A percentile compares a stretch with the other conserved stretches of the same genome.
These are phyloP conservation scores for Aspergillus flavus DNA, from an alignment of 2,329 filamentous ascomycete genomes.

Conservation along the genomic window DNA sequence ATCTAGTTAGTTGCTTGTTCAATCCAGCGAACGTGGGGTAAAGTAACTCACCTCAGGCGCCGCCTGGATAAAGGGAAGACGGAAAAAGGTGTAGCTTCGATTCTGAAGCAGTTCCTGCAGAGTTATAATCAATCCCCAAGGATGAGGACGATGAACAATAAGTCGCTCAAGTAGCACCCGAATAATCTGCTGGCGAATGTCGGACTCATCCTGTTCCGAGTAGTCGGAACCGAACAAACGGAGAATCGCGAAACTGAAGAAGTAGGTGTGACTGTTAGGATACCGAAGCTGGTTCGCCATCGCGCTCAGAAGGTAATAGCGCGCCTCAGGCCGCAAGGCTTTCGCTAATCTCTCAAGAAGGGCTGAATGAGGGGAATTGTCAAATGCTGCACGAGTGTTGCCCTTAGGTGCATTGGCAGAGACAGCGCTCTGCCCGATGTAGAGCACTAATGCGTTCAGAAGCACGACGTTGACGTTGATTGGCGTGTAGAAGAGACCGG, in stretches of 20 bases:
- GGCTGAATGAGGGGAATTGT: conserved; percentile 68
- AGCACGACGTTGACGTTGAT: conserved; percentile 70
- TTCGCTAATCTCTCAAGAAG: conserved; percentile 76
- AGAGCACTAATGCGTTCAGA: conserved; percentile 80
- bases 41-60: conserved; percentile 71
- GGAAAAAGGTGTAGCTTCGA: conserved; percentile 87
- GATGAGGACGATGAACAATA: conserved; percentile 86
- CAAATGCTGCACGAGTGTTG: conserved; percentile 61
- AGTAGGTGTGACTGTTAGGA: conserved; percentile 86
- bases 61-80: conserved; percentile 87
- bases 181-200: conserved; percentile 88
- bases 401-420: conserved; percentile 60
- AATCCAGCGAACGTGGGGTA: background rate
- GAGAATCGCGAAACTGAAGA: conserved; percentile 84
- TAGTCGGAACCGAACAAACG: conserved; percentile 79
- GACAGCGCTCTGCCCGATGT: conserved; percentile 75
- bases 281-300: conserved; percentile 92
- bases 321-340: conserved; percentile 72
- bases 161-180: conserved; percentile 85
- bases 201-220: conserved; percentile 70
- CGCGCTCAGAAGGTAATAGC: conserved; percentile 81
- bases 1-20: conserved; percentile 8
- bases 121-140: conserved; percentile 90
- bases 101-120: conserved; percentile 90
- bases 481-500: conserved; percentile 67